phyloP scores from a whole-genome alignment of 1,284 basidiomycete species.

The Hortiboletus rubellus region DNA sequence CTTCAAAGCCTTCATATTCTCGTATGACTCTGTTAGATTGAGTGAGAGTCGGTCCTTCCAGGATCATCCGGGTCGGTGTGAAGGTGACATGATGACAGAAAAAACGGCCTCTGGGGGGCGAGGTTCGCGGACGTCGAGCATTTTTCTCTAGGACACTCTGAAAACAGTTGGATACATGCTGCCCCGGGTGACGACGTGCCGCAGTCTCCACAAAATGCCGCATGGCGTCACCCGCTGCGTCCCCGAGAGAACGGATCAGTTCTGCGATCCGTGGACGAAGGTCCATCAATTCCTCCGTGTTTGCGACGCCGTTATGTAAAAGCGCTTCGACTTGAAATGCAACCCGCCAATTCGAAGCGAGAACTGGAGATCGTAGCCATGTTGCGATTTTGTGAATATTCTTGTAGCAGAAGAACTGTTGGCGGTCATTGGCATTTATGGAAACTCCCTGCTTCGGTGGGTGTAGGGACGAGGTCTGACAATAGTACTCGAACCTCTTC shows the following conservation, averaged over 20 bases:
- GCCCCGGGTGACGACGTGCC: conserved; percentile 39
- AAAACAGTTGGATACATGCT: conserved; percentile 54
- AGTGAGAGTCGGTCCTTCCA: conserved; percentile 70
- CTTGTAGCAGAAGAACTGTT: conserved; percentile 51
- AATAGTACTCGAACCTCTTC: conserved; percentile 50
- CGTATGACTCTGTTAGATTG: conserved; percentile 70
- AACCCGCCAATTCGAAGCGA: conserved; percentile 48
- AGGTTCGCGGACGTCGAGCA: conserved; percentile 24
- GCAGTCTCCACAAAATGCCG: conserved; percentile 52
- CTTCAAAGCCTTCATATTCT: conserved; percentile 53
- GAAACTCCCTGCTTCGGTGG: conserved; percentile 34
- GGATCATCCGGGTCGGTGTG: conserved; percentile 63
- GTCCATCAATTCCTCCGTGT: conserved; percentile 51
- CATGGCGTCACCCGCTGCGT: conserved; percentile 47
- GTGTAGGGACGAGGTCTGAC: conserved; percentile 49
- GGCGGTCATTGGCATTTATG: conserved; percentile 48
- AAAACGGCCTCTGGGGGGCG: conserved; percentile 38
- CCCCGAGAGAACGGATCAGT: conserved; percentile 38
- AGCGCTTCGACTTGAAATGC: conserved; percentile 72
- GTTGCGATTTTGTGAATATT: conserved; percentile 46
- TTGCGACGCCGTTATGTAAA: conserved; percentile 58
- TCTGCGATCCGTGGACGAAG: conserved; percentile 46
- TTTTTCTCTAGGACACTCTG: conserved; percentile 35
- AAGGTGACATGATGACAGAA: conserved; percentile 66
- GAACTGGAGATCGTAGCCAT: conserved; percentile 44